Conservation (phyloP, 371 early-diverging fungal genomes). For the Dipsacomyces acuminosporus region DNA sequence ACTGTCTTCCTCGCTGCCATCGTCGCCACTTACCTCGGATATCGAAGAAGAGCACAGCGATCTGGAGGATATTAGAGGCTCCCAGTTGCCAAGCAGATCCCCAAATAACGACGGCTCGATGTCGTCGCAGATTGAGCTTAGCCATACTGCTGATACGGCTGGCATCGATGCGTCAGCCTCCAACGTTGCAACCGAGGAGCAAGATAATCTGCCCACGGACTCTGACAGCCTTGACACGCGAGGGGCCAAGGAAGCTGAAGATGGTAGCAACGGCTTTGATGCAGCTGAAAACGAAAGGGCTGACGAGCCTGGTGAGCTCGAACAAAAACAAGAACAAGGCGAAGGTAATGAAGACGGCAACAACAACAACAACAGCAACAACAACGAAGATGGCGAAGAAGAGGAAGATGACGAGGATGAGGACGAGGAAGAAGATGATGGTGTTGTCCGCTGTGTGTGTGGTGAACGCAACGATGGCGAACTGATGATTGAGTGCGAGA, state of each 20-base stretch:
- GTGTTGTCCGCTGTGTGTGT: slow-evolving; percentile 80
- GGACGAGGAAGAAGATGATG: slow-evolving; percentile 55
- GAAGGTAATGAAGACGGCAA: slow-evolving; percentile 6
- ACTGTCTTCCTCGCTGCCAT: not conserved
- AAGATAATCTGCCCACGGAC: no score
- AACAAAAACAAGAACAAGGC: not conserved
- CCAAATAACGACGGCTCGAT: no score
- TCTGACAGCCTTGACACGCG: not conserved
- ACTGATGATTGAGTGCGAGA: slow-evolving; percentile 86
- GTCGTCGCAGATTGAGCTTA: no score
- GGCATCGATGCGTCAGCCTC: no score
- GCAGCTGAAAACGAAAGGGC: not conserved
- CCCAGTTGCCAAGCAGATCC: no score
- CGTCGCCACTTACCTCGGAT: not conserved
- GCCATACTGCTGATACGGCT: no score
- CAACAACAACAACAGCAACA: slow-evolving; percentile 4
- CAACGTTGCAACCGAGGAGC: no score
- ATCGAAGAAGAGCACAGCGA: not conserved
- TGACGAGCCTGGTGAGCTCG: not conserved
- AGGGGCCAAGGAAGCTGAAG: not conserved
- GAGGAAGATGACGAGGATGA: slow-evolving; percentile 7
- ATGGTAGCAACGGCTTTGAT: no score
- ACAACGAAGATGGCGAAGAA: slow-evolving; percentile 6
- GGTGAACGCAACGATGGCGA: slow-evolving; percentile 68
- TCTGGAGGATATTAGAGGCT: not conserved